These are phyloP conservation scores for Smallanthus sonchifolius DNA, from an alignment of 129 eudicot species.

Conservation along the genomic window DNA sequence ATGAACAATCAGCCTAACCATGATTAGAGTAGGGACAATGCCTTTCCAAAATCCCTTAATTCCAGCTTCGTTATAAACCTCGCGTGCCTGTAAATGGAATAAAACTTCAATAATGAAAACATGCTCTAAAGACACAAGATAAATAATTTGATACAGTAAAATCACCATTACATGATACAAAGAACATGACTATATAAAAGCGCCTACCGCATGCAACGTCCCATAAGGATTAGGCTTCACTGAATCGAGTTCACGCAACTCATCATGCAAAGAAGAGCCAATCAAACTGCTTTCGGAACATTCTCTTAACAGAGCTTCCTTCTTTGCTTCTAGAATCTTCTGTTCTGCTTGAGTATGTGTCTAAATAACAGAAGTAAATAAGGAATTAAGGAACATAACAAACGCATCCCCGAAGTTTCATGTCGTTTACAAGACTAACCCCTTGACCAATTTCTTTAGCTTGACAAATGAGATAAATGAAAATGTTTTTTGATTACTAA, in stretches of 20 bases:
- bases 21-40: conserved; percentile 80
- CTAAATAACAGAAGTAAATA: conserved; percentile 29
- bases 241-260: conserved; percentile 65
- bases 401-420: neutral
- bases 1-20: conserved; percentile 48
- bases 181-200: conserved; percentile 21
- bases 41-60: conserved; percentile 95
- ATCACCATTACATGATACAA: conserved; percentile 7
- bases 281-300: conserved; percentile 41
- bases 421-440: neutral
- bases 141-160: neutral
- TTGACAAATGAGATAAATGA: neutral
- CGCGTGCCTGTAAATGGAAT: conserved; percentile 56
- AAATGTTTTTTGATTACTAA: neutral
- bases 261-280: conserved; percentile 48
- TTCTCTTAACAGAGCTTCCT: conserved; percentile 54
- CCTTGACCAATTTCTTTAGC: neutral
- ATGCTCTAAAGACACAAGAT: neutral
- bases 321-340: conserved; percentile 78
- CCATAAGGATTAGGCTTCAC: conserved; percentile 76
- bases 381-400: neutral
- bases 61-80: conserved; percentile 94
- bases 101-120: conserved; percentile 20
- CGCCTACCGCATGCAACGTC: conserved; percentile 76
- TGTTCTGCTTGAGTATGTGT: conserved; percentile 94